Base-by-base conservation (phyloP, 108 stramenopile genomes). In the Chaetoceros muelleri region DNA sequence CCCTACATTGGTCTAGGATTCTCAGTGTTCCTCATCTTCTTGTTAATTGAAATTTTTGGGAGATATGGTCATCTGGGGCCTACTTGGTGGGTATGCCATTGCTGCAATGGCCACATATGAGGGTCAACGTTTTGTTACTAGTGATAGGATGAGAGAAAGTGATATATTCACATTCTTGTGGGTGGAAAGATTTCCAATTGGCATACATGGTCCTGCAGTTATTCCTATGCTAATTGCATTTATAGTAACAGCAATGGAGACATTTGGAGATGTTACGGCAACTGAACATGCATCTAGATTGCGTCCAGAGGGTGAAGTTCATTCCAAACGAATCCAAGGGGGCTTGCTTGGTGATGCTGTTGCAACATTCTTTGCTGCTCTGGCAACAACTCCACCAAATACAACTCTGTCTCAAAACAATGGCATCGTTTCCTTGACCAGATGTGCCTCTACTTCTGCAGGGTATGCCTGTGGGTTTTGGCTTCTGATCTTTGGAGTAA, bases 341-440 rank as follows among this genome's bases (percentile, higher is more conserved):
- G 77, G 77, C 28, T 53, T 78, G 2, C 55, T 69, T 1, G 70
- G 69, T 21, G 77, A 78, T 53, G 73, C 66, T 13, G 52, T 78
- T 24, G 53, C 53, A 25, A 66, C 70, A n/a, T 65, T 78, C 56
- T 10, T 78, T 54, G 55, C 77, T 1, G 56, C 61, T 18, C 61
- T 78, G 47, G 47, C 45, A n/a, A 74, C 70, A 17, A 55, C 47
- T 26, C 66, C 67, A 40, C 77, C 77, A 61, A 74, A 75, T 54
- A 78, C 77, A 28, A 78, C 77, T 17, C 66, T 72, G 60, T 72
- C 70, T 24, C 70, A 78, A 46, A 74, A 78, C 67, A 78, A 75
- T 48, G 77, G 77, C 3, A 67, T 78, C 21, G 58, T 78, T 46
- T 45, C 73, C 1, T 62, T 78, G 2, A 78, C 77, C 26, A 61